phyloP scores from a whole-genome alignment of 805 yeast species.

The Spathaspora passalidarum region DNA sequence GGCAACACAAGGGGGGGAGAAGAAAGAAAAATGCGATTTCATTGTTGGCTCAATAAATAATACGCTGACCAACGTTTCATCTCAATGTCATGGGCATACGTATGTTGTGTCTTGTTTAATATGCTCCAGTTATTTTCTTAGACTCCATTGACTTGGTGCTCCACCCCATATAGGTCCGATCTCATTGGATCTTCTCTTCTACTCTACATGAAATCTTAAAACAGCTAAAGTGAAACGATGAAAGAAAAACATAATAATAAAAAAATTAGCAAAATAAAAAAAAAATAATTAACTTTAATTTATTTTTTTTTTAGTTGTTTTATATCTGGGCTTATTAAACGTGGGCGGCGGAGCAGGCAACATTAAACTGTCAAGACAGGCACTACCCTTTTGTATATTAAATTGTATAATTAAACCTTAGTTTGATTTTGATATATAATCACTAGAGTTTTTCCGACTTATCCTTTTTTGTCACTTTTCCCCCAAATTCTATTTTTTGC shows the following conservation, averaged over 20 bases:
- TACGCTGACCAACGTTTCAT: not conserved
- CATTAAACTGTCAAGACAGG: not conserved
- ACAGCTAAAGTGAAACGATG: not conserved
- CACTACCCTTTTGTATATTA: not conserved
- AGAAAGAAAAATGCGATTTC: too few relatives aligned
- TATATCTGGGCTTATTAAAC: not conserved
- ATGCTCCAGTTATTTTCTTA: too few relatives aligned
- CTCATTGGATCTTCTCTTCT: too few relatives aligned
- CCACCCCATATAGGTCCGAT: too few relatives aligned
- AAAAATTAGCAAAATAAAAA: not conserved
- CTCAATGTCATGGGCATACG: not conserved
- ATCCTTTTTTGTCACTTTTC: not conserved
- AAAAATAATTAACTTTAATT: not conserved
- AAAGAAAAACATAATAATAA: too few relatives aligned
- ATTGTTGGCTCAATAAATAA: not conserved
- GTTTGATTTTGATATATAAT: not conserved
- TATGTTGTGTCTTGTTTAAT: too few relatives aligned
- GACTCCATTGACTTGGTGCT: too few relatives aligned
- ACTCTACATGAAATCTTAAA: not conserved
- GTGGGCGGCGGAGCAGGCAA: not conserved
- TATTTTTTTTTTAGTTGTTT: not conserved
- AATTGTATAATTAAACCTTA: not conserved
- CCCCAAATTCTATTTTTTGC: not conserved
- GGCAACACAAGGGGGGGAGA: not conserved
- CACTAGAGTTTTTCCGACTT: not conserved